A percentile compares a stretch with the other conserved stretches of the same genome.
Evolutionary conservation across 495 filamentous ascomycete species (phyloP).

Genomic region (Neurospora hispaniola): DNA sequence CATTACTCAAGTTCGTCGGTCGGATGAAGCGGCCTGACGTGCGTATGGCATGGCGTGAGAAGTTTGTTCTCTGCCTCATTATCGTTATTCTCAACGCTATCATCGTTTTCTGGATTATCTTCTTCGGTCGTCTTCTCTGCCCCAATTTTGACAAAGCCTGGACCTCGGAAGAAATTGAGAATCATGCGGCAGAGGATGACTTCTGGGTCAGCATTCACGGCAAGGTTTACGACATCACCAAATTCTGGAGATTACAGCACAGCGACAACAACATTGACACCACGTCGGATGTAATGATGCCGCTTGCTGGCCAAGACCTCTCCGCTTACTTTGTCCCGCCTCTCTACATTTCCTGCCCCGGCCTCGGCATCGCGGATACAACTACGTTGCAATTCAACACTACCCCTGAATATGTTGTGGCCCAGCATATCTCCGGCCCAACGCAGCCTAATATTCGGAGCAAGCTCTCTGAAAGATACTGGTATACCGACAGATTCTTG

Average conservation of each 20-base stretch:
- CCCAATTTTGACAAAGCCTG: constrained; percentile 89
- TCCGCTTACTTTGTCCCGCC: constrained; percentile 79
- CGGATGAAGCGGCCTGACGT: constrained; percentile 97
- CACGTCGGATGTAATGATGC: constrained; percentile 56
- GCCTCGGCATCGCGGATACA: constrained; percentile 45
- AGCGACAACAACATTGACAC: constrained; percentile 55
- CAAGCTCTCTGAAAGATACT: constrained; percentile 49
- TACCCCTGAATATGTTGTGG: constrained; percentile 35
- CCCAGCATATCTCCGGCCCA: constrained; percentile 59
- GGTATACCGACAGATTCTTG: constrained; percentile 67
- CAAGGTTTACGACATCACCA: constrained; percentile 81
- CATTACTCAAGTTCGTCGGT: constrained; percentile 64
- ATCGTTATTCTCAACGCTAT: constrained; percentile 76
- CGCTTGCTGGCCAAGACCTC: constrained; percentile 65
- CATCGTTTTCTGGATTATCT: constrained; percentile 88
- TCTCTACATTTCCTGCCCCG: constrained; percentile 59
- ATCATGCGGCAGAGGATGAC: constrained; percentile 60
- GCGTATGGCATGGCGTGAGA: constrained; percentile 94
- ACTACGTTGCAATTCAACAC: constrained; percentile 51
- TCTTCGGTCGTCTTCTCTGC: constrained; percentile 74
- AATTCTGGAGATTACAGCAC: constrained; percentile 78
- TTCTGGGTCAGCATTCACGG: constrained; percentile 86
- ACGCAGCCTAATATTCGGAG: constrained; percentile 40
- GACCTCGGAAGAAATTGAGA: constrained; percentile 58
- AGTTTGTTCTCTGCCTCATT: constrained; percentile 68